Conservation (phyloP, 2,329 filamentous ascomycete species). For the Calonectria montana region DNA sequence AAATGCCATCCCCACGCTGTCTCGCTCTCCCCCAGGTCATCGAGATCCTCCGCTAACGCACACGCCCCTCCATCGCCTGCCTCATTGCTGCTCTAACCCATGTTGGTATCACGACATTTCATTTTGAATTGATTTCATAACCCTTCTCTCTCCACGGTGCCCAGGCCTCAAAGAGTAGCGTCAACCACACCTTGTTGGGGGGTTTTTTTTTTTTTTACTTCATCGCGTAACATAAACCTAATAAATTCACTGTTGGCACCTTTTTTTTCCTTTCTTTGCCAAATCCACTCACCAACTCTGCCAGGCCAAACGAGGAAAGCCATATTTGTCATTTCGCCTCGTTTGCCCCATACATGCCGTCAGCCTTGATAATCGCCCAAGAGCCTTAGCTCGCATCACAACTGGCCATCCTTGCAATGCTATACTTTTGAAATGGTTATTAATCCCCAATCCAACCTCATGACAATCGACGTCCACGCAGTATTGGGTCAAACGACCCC, state of each 20-base stretch:
- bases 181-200: background rate
- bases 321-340: constrained; percentile 4
- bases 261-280: background rate
- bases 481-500: background rate
- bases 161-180: background rate
- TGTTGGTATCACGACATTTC: constrained; percentile 12
- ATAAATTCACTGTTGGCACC: background rate
- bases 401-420: background rate
- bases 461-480: background rate
- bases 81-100: background rate
- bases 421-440: no score
- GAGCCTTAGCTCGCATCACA: background rate
- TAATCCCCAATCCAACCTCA: background rate
- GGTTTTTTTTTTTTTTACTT: no score
- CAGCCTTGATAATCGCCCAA: background rate
- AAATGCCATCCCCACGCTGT: constrained; percentile 19
- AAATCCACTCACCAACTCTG: background rate
- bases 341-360: no score
- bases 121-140: background rate
- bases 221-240: background rate
- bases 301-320: background rate
- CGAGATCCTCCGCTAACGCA: background rate
- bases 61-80: background rate
- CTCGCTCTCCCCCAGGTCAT: constrained; percentile 1
- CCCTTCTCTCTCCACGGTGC: background rate